Conservation (phyloP, 2,329 filamentous ascomycete species). For the Colletotrichum liriopes region DNA sequence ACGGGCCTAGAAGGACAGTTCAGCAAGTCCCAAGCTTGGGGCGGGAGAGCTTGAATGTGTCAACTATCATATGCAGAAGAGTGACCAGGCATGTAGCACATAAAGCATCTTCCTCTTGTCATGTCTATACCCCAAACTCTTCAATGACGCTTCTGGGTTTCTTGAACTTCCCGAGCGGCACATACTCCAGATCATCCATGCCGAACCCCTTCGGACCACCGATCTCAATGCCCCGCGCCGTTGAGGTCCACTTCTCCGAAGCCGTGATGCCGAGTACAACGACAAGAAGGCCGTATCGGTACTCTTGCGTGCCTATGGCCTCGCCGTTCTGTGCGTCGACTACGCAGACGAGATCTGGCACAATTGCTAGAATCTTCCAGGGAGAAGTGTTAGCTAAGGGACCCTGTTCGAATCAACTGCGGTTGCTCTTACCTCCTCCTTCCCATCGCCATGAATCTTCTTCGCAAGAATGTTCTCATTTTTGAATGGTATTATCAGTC, state of each 20-base stretch:
- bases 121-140: conserved; percentile 53
- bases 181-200: conserved; percentile 50
- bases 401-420: not conserved
- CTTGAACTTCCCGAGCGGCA: conserved; percentile 62
- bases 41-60: too few species aligned
- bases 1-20: not conserved
- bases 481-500: conserved; percentile 79
- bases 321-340: conserved; percentile 71
- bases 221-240: conserved; percentile 55
- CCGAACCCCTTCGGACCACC: conserved; percentile 67
- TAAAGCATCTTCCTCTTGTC: not conserved
- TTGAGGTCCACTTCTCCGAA: conserved; percentile 62
- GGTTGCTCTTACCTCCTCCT: conserved; percentile 49
- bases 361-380: conserved; percentile 64
- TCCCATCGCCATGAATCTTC: conserved; percentile 46
- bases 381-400: conserved; percentile 45
- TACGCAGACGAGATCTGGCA: conserved; percentile 71
- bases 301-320: conserved; percentile 71
- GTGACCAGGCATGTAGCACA: too few species aligned
- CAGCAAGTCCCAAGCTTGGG: not conserved
- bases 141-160: conserved; percentile 60
- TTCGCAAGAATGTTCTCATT: conserved; percentile 80
- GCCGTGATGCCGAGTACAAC: conserved; percentile 64
- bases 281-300: conserved; percentile 67
- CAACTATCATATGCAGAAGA: not conserved